phyloP scores from a whole-genome alignment of 1,139 yeast genomes.

The Magnusiomyces magnusii region DNA sequence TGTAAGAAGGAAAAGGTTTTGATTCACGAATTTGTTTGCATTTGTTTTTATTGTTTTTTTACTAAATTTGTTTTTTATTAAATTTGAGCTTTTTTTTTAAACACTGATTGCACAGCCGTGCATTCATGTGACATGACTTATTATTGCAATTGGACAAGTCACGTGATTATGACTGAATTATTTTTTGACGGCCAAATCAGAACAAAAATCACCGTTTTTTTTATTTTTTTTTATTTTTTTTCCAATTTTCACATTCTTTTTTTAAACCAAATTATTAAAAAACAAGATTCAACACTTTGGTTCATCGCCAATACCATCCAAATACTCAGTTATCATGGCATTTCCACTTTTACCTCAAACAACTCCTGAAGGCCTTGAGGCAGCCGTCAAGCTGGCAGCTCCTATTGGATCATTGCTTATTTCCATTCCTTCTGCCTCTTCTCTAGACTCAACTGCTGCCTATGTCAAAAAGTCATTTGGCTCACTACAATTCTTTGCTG shows the following conservation, averaged over 20 bases:
- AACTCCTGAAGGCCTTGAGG: conserved; percentile 22
- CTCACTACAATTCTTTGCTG: conserved; percentile 39
- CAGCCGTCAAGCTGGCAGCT: conserved; percentile 26
- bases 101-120: background rate
- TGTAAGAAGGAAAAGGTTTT: background rate
- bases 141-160: too few relatives aligned
- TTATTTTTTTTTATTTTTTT: too few relatives aligned
- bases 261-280: too few relatives aligned
- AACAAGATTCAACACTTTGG: too few relatives aligned
- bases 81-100: background rate
- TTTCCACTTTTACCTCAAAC: conserved; percentile 43
- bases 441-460: conserved; percentile 13
- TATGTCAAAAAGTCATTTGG: conserved; percentile 19
- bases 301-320: too few relatives aligned
- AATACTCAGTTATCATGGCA: too few relatives aligned
- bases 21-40: background rate
- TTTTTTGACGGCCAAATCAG: too few relatives aligned
- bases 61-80: too few relatives aligned
- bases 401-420: conserved; percentile 38
- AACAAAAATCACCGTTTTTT: too few relatives aligned
- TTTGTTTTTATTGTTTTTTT: background rate
- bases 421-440: conserved; percentile 32
- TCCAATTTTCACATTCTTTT: background rate
- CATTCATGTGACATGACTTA: background rate
- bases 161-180: background rate